Base-by-base conservation (phyloP, 495 filamentous ascomycete genomes). In the Aspergillus diversus region DNA sequence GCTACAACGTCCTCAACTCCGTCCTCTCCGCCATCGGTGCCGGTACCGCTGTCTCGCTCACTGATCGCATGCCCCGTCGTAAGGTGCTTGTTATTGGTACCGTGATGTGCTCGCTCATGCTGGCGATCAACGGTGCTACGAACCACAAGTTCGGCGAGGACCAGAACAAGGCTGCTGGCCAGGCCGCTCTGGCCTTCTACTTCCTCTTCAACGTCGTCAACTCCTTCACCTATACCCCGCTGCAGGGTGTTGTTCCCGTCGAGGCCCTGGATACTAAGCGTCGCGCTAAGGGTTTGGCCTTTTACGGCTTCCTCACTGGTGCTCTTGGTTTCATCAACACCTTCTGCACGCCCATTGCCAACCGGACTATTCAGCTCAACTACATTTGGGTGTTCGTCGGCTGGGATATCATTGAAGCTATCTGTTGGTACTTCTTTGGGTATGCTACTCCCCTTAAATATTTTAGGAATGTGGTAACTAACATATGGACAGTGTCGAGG, bases 171-270 rank as follows among this genome's bases (percentile, higher is more conserved):
- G 75, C 80, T 57, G 81, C 81, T 49, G 81, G 77, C 5, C 82
- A 83, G 13, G 86, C 82, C 27, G 81, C 83, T 5, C 79, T 91
- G 50, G 84, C 86, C 2, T 83, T 88, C 66, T 87, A 90, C 75
- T 90, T 88, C 69, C 77, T 91, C 33, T 91, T 91, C 71, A 87
- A 88, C 57, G 80, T 86, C 11, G 77, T 85, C 8, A 89, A 81
- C 78, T 86, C 87, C 0, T 81, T 88, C 66, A 87, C 87, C 33
- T 87, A 88, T 71, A 91, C 89, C 3, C 89, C 89, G 0, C 76
- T 91, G 42, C 89, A 91, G 70, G 86, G 85, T 61, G 80, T 92
- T 50, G 88, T 90, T 70, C 88, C 88, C 5, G 84, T 87, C 32
- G 89, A 91, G 71, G 85, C 86, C 31, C 78, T 91, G 15, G 78